phyloP scores from a whole-genome alignment of 345 rosid genomes.

The Eucalyptus polyanthemos region DNA sequence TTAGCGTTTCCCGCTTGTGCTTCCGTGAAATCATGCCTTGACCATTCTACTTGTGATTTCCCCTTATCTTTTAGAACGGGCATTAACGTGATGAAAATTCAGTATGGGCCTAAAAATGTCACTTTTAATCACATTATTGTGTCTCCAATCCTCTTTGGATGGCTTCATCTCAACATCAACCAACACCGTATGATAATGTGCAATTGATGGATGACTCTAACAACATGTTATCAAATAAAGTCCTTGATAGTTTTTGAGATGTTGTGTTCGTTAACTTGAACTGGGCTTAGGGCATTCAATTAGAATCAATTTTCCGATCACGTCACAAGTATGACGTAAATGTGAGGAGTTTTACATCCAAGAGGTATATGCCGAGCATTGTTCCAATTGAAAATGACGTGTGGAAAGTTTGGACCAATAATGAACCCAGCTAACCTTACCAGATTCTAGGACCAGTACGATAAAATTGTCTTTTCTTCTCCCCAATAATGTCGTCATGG shows the following conservation, averaged over 20 bases:
- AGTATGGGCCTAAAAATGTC: background rate
- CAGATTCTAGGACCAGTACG: background rate
- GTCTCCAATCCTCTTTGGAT: background rate
- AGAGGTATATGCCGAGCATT: background rate
- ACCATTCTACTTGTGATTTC: background rate
- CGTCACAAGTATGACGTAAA: rapidly evolving
- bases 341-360: background rate
- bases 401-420: background rate
- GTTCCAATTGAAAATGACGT: background rate
- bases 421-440: background rate
- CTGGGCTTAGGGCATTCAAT: background rate
- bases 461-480: background rate
- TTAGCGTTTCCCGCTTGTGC: background rate
- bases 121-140: rapidly evolving
- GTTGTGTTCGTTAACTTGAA: background rate
- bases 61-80: background rate
- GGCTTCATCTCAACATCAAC: background rate
- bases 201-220: background rate
- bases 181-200: background rate
- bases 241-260: background rate
- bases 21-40: background rate
- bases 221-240: background rate
- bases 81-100: background rate
- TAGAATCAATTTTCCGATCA: rapidly evolving
- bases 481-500: background rate